Conservation (phyloP, 768 basidiomycete genomes). For the Tylopilus intermedius region DNA sequence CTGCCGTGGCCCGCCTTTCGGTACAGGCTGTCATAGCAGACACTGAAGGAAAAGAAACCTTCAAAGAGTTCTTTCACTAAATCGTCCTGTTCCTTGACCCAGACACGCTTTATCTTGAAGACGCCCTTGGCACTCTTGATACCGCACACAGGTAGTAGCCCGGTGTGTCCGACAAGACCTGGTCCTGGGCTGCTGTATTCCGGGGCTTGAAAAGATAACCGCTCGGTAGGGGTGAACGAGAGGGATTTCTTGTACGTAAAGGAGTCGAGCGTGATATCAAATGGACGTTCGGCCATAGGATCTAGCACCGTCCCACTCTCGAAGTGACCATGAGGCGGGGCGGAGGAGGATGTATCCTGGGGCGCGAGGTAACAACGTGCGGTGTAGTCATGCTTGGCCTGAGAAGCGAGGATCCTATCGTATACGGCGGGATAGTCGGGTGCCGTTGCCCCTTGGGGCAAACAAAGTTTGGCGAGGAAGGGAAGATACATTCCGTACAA, state of each 20-base stretch:
- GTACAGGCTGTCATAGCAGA: slow-evolving; percentile 32
- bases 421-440: slow-evolving; percentile 31
- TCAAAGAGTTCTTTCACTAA: slow-evolving; percentile 35
- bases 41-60: slow-evolving; percentile 35
- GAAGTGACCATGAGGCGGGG: slow-evolving; percentile 23
- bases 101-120: slow-evolving; percentile 34
- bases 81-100: slow-evolving; percentile 23
- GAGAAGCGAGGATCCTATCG: slow-evolving; percentile 34
- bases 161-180: slow-evolving; percentile 27
- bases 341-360: neutral
- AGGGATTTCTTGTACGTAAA: slow-evolving; percentile 26
- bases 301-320: slow-evolving; percentile 25
- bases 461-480: slow-evolving; percentile 31
- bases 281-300: slow-evolving; percentile 34
- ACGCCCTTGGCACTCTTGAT: slow-evolving; percentile 31
- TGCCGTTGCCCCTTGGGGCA: slow-evolving; percentile 23
- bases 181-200: slow-evolving; percentile 19
- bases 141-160: slow-evolving; percentile 27
- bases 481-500: slow-evolving; percentile 37
- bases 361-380: slow-evolving; percentile 28
- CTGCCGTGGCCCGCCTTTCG: slow-evolving; percentile 34
- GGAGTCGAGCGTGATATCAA: slow-evolving; percentile 26
- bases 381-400: slow-evolving; percentile 36
- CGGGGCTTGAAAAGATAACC: slow-evolving; percentile 22
- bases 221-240: slow-evolving; percentile 27